Base-by-base conservation (phyloP, 176 grass and related monocot genomes). In the Puya raimondii region DNA sequence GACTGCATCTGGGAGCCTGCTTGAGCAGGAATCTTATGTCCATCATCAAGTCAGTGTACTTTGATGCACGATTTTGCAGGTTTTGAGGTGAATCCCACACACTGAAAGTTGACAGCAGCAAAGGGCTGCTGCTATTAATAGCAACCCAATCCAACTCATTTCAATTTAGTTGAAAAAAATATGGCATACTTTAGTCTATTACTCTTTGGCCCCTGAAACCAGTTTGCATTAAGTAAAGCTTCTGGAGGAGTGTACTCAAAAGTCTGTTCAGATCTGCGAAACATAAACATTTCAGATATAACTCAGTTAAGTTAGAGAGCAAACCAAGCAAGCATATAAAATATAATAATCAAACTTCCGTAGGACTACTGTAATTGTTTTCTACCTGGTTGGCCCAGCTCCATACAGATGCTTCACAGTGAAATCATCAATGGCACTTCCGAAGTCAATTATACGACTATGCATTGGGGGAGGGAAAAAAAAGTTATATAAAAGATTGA, bases 371-470 rank as follows among this genome's bases (percentile, higher is more conserved):
- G 33, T 42, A 22, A 63, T 25, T 49, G 48, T 12, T 42, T 76
- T 26, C 11, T 68, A 96, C 92, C 93, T 81, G 67, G 81, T 90
- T 85, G 89, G 93, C 49, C 89, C 89, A 68, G 89, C 76, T 72
- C 84, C 88, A 61, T 92, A 96, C 42, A 92, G 79, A 92, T 96
- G 74, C 72, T 90, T 96, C 93, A 92, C 71, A 57, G 93, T 96
- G 65, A 87, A 90, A 87, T 96, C 93, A 81, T 96, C 93, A 78
- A 96, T 85, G 58, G 93, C 93, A 88, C 93, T 92, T 71, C 93
- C 93, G 13, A 96, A 96, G 74, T 96, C 93, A 81, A 96, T 92
- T 66, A 96, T 72, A 72, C 81, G 89, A 84, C 93, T 96, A 80
- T 57, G 63, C 49, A 86, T 23, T 42, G 33, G 16, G 4, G n/a